phyloP scores from a whole-genome alignment of 2,329 filamentous ascomycete species.

The Byssothecium circinans region DNA sequence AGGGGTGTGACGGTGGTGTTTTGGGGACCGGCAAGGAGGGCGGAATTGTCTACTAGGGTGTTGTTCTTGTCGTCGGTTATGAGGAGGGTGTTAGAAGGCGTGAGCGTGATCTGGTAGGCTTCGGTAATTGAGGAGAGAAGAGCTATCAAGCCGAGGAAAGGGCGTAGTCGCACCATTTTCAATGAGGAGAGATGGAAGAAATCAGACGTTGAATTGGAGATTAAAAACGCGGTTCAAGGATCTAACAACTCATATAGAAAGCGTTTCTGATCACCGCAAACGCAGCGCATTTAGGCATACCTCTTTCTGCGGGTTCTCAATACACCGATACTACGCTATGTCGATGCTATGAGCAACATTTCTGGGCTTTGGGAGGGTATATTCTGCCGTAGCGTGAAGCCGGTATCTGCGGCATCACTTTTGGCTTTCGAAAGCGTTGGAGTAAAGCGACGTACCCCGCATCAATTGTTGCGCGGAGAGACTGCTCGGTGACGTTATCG shows the following conservation, averaged over 20 bases:
- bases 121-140: conserved; percentile 6
- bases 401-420: no score
- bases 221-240: conserved; percentile 4
- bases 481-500: conserved; percentile 3
- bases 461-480: conserved; percentile 1
- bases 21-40: conserved; percentile 17
- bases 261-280: conserved; percentile 11
- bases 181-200: neutral
- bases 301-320: conserved; percentile 12
- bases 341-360: conserved; percentile 12
- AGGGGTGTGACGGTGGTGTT: conserved; percentile 16
- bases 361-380: neutral
- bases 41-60: conserved; percentile 21
- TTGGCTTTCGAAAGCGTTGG: no score
- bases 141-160: conserved; percentile 10
- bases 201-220: no score
- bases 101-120: conserved; percentile 14
- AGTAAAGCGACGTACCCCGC: conserved; percentile 4
- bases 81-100: conserved; percentile 13
- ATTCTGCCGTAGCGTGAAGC: conserved; percentile 14
- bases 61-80: conserved; percentile 17
- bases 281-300: neutral
- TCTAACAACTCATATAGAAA: conserved; percentile 13
- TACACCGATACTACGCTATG: conserved; percentile 21
- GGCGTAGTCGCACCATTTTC: conserved; percentile 5